phyloP scores from a whole-genome alignment of 192 early-diverging fungal genomes.

The Gonapodya prolifera region DNA sequence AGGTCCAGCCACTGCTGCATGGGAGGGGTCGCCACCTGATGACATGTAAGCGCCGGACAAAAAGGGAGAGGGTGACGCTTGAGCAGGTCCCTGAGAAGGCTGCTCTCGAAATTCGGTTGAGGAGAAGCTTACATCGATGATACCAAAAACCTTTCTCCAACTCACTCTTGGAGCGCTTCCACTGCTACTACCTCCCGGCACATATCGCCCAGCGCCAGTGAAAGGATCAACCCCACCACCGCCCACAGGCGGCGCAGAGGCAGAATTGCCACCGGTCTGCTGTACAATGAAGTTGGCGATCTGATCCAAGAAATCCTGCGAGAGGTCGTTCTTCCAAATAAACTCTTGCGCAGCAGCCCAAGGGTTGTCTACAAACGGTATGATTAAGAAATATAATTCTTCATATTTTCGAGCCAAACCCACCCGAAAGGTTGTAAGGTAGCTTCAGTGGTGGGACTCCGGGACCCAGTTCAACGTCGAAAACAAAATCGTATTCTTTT shows the following conservation, averaged over 20 bases:
- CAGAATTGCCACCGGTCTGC: constrained; percentile 58
- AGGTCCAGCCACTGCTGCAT: constrained; percentile 10
- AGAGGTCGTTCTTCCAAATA: constrained; percentile 63
- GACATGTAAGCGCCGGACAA: background rate
- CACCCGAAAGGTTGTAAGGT: constrained; percentile 78
- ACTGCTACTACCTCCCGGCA: background rate
- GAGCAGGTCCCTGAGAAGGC: background rate
- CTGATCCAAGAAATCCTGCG: constrained; percentile 77
- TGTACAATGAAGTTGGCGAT: constrained; percentile 85
- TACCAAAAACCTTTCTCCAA: too few relatives aligned
- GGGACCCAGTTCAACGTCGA: constrained; percentile 88
- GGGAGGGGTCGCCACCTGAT: background rate
- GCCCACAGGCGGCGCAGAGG: constrained; percentile 19
- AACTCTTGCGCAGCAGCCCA: constrained; percentile 88
- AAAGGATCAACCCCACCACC: constrained; percentile 18
- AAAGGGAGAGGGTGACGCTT: constrained; percentile 3
- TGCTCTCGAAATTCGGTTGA: too few relatives aligned
- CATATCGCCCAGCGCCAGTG: constrained; percentile 7
- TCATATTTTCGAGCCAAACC: background rate
- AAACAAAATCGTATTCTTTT: constrained; percentile 93
- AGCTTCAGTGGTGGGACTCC: constrained; percentile 73
- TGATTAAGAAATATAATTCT: constrained; percentile 11
- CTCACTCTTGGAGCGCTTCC: background rate
- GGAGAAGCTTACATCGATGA: too few relatives aligned
- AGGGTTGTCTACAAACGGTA: constrained; percentile 60